phyloP scores from a whole-genome alignment of 1,139 yeast genomes.

The Blastobotrys persicus region DNA sequence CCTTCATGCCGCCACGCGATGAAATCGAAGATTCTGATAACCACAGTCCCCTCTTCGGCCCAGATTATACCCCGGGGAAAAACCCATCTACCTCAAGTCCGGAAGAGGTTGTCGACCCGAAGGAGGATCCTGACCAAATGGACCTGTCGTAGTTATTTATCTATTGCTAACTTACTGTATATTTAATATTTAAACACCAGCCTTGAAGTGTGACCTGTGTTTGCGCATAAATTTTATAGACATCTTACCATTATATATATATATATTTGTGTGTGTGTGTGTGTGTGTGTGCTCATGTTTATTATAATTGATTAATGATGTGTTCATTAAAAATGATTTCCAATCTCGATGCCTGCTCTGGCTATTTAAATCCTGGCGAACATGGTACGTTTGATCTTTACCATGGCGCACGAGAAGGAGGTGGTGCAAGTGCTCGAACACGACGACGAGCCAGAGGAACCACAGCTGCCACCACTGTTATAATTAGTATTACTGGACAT shows the following conservation, averaged over 20 bases:
- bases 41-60: slow-evolving; percentile 6
- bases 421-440: background rate
- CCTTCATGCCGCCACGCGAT: slow-evolving; percentile 35
- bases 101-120: slow-evolving; percentile 3
- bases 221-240: too few species aligned
- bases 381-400: background rate
- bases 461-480: too few species aligned
- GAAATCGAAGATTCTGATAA: slow-evolving; percentile 11
- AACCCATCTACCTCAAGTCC: slow-evolving; percentile 2
- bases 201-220: too few species aligned
- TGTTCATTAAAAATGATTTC: too few species aligned
- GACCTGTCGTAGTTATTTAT: slow-evolving; percentile 4
- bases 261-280: too few species aligned
- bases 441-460: background rate
- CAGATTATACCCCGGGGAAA: slow-evolving; percentile 2
- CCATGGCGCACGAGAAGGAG: background rate
- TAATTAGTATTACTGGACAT: too few species aligned
- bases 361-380: background rate
- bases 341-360: too few species aligned
- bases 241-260: too few species aligned
- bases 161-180: background rate
- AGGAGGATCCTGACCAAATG: slow-evolving; percentile 5
- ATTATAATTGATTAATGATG: too few species aligned
- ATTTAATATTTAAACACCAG: background rate
- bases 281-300: too few species aligned